phyloP scores from a whole-genome alignment of 2,329 filamentous ascomycete genomes.

The Malbranchea zuffiana region DNA sequence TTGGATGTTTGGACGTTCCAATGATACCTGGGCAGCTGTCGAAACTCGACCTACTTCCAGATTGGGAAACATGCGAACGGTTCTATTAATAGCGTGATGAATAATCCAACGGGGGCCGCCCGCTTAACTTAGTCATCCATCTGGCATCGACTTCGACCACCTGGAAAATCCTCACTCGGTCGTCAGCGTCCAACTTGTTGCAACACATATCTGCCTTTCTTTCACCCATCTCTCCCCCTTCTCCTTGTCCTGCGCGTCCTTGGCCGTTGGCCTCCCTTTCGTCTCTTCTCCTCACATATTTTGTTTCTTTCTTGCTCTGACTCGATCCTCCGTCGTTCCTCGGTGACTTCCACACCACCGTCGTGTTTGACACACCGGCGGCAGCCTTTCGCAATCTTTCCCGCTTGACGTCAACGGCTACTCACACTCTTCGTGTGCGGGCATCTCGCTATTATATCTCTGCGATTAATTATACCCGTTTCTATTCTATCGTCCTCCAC shows the following conservation, averaged over 20 bases:
- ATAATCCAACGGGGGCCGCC: no score
- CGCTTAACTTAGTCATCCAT: no score
- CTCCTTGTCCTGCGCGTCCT: slow-evolving; percentile 13
- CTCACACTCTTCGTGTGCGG: slow-evolving; percentile 2
- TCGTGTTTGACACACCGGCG: slow-evolving; percentile 39
- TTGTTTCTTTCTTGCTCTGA: slow-evolving; percentile 16
- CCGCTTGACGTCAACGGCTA: slow-evolving; percentile 4
- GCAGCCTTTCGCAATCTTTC: slow-evolving; percentile 21
- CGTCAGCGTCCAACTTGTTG: background rate
- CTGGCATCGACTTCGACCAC: no score
- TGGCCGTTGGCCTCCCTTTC: slow-evolving; percentile 8
- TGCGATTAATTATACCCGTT: slow-evolving; percentile 10
- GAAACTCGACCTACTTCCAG: no score
- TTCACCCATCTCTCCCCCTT: slow-evolving; percentile 17
- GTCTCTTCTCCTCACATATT: slow-evolving; percentile 11
- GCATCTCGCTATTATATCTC: slow-evolving; percentile 7
- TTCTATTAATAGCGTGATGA: no score
- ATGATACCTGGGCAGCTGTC: no score
- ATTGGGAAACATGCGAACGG: no score
- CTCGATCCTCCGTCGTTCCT: slow-evolving; percentile 11
- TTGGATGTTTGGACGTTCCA: background rate
- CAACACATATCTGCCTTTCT: slow-evolving; percentile 4
- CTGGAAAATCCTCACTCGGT: no score
- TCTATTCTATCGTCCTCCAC: slow-evolving; percentile 4
- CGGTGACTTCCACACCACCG: slow-evolving; percentile 18